Evolutionary conservation across 192 early-diverging fungal species (phyloP).

Genomic region (Phycomyces blakesleeanus): DNA sequence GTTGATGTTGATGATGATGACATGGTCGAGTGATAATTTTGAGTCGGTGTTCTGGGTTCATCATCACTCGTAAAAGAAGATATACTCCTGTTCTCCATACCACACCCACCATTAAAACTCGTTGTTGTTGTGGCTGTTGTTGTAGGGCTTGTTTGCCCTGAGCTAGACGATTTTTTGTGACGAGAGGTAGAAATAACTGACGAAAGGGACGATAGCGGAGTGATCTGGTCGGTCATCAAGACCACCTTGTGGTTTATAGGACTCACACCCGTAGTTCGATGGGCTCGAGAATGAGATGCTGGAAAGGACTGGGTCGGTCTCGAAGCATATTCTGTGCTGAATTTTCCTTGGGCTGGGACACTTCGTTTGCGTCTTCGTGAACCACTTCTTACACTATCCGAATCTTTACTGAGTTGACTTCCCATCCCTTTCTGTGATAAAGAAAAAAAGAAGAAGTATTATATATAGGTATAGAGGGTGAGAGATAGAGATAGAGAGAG

Average conservation of each 20-base stretch:
- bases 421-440: constrained; percentile 9
- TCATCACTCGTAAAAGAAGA: constrained; percentile 11
- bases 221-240: neutral
- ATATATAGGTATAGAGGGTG: neutral
- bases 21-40: too few relatives aligned
- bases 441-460: neutral
- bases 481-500: constrained; percentile 4
- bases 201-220: neutral
- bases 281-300: neutral
- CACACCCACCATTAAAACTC: too few relatives aligned
- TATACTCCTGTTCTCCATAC: neutral
- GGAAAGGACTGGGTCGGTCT: neutral
- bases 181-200: neutral
- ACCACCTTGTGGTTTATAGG: constrained; percentile 1
- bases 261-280: neutral
- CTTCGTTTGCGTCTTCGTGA: neutral
- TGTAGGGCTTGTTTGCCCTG: neutral
- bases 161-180: too few relatives aligned
- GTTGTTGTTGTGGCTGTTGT: neutral
- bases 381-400: neutral
- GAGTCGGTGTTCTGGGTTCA: constrained; percentile 7
- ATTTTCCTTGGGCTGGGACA: neutral
- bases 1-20: too few relatives aligned
- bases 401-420: constrained; percentile 19
- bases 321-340: neutral